Evolutionary conservation across 345 rosid genomes (phyloP).

Genomic region (Eucalyptus cloeziana): DNA sequence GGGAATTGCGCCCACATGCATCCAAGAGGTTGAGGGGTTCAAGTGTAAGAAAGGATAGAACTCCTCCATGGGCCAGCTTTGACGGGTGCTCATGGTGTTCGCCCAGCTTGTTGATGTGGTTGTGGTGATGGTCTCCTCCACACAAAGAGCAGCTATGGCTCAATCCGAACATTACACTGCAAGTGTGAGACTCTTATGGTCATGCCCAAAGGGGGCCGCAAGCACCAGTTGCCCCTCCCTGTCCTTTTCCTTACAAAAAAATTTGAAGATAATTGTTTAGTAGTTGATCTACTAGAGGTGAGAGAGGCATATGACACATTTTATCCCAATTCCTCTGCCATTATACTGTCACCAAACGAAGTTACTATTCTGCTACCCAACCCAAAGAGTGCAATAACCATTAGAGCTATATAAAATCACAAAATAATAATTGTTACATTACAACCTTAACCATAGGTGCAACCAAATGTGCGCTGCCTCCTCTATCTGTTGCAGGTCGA

Average conservation of each 20-base stretch:
- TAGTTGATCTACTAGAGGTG: background rate
- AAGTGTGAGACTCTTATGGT: background rate
- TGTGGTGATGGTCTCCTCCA: background rate
- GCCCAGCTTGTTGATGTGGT: background rate
- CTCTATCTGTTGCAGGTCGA: background rate
- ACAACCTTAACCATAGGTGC: background rate
- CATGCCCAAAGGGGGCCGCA: background rate
- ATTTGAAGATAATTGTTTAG: background rate
- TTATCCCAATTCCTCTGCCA: background rate
- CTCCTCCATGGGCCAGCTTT: background rate
- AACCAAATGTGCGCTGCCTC: background rate
- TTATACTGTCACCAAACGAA: background rate
- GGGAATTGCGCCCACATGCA: background rate
- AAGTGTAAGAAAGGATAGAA: background rate
- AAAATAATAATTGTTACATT: background rate
- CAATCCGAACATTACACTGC: background rate
- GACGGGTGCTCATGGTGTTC: background rate
- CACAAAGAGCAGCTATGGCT: background rate
- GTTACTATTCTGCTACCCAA: background rate
- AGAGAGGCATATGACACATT: background rate
- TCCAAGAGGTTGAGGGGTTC: background rate
- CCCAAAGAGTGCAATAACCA: background rate
- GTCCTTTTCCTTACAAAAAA: background rate
- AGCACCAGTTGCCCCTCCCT: background rate
- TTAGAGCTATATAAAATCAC: background rate